Evolutionary conservation across 768 basidiomycete genomes (phyloP), one percentile per base, ranked within the genome.

Genomic region (Multifurca ochricompacta): DNA sequence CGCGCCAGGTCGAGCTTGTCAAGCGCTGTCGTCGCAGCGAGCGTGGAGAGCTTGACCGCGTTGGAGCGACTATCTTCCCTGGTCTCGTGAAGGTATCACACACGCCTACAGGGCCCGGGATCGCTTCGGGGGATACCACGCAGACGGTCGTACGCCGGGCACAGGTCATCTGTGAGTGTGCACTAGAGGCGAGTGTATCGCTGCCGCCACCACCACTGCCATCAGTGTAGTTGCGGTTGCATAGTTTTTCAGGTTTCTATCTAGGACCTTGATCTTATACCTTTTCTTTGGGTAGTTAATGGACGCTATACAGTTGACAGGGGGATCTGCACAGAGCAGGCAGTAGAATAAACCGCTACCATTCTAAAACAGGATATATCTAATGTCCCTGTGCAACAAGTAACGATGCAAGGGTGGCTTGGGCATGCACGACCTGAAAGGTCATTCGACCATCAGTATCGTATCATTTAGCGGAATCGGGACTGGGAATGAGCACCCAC

Each of bases 161-260:
- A 14, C 91, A 91, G 68, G 90, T 90, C 13, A 82, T 91, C 42
- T 92, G 90, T 62, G 85, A 88, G 68, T 93, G 87, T 64, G 88
- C 89, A 1, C 69, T 90, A 65, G 48, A 53, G n/a, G 54, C 58
- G 32, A 59, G 47, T 35, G 34, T 13, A 7, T 36, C 56, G 6
- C 16, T 27, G 45, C 31, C 45, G 18, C 46, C 11, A 23, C 41
- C 31, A 8, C 31, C 51, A 14, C 55, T 44, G 25, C 31, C 37
- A 6, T 0, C 45, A 27, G 19, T 52, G 39, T 57, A 48, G 16
- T n/a, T n/a, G n/a, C n/a, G n/a, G n/a, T n/a, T n/a, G n/a, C n/a
- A 25, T 10, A 3, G n/a, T 34, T n/a, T n/a, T n/a, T n/a, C n/a
- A n/a, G n/a, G n/a, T n/a, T n/a, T n/a, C n/a, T n/a, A 13, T 25